A percentile compares a stretch with the other conserved stretches of the same genome.
Evolutionary conservation across 2,329 filamentous ascomycete species (phyloP).

Genomic region (Clonostachys chloroleuca): DNA sequence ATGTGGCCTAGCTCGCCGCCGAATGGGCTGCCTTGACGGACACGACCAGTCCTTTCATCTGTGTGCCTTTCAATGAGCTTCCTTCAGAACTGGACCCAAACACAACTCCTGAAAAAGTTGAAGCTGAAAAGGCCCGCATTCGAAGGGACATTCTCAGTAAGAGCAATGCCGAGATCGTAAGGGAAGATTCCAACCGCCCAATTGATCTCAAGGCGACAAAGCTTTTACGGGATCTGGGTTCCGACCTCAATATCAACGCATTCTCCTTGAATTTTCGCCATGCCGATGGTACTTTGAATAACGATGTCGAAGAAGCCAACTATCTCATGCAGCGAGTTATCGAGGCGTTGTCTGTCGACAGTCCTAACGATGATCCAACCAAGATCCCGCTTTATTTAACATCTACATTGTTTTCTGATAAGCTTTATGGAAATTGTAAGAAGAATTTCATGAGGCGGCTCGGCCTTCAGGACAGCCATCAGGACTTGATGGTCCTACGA

Average conservation of each 20-base stretch:
- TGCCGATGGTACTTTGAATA: constrained; percentile 20
- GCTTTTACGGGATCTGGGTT: constrained; percentile 32
- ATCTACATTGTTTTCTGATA: constrained; percentile 31
- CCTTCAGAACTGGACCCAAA: constrained; percentile 20
- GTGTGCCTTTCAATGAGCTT: constrained; percentile 36
- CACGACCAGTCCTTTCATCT: constrained; percentile 24
- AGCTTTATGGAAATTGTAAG: constrained; percentile 34
- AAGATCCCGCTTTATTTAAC: constrained; percentile 37
- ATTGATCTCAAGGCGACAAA: constrained; percentile 23
- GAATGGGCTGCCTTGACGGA: constrained; percentile 32
- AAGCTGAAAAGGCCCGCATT: constrained; percentile 31
- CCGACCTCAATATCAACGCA: constrained; percentile 41
- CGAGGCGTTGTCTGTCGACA: constrained; percentile 32
- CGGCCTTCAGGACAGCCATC: constrained; percentile 18
- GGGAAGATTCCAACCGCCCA: constrained; percentile 14
- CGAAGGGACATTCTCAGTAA: constrained; percentile 27
- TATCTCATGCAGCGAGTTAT: constrained; percentile 40
- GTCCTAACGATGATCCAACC: constrained; percentile 27
- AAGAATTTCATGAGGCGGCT: constrained; percentile 34
- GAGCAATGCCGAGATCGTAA: constrained; percentile 26
- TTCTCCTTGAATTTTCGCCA: constrained; percentile 37
- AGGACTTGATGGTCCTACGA: constrained; percentile 35
- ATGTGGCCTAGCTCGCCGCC: constrained; percentile 22
- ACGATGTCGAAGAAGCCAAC: constrained; percentile 40
- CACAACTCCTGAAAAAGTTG: constrained; percentile 15